phyloP scores from a whole-genome alignment of 768 basidiomycete genomes.

The Phanerochaete sordida region DNA sequence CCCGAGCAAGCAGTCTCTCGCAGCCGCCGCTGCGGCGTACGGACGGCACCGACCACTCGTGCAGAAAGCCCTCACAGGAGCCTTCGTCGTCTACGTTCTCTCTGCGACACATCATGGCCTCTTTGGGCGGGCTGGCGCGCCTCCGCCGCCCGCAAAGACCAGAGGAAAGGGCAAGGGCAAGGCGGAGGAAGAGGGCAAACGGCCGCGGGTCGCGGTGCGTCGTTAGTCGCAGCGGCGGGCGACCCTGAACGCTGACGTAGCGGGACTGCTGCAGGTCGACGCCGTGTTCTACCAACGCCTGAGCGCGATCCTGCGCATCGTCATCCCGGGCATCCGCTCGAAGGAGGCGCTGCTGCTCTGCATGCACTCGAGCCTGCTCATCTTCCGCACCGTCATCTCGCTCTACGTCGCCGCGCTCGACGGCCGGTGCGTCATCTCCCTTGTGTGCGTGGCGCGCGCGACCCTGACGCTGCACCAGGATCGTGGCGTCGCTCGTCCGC shows the following conservation, averaged over 20 bases:
- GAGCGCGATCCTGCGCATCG: slow-evolving; percentile 72
- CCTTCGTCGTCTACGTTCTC: slow-evolving; percentile 72
- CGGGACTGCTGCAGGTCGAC: slow-evolving; percentile 69
- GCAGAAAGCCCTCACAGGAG: slow-evolving; percentile 65
- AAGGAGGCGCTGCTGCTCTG: slow-evolving; percentile 85
- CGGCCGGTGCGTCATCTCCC: slow-evolving; percentile 54
- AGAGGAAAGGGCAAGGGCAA: slow-evolving; percentile 31
- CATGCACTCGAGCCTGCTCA: slow-evolving; percentile 85
- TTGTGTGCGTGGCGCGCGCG: neutral
- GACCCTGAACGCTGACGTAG: neutral
- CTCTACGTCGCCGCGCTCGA: slow-evolving; percentile 93
- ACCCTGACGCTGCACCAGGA: slow-evolving; percentile 42
- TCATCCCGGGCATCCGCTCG: slow-evolving; percentile 80
- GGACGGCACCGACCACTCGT: slow-evolving; percentile 61
- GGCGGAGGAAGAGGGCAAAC: slow-evolving; percentile 30
- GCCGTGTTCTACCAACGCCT: slow-evolving; percentile 86
- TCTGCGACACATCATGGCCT: slow-evolving; percentile 59
- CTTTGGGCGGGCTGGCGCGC: slow-evolving; percentile 36
- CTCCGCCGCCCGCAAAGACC: slow-evolving; percentile 35
- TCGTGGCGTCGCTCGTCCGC: slow-evolving; percentile 92
- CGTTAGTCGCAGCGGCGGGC: neutral
- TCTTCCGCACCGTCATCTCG: slow-evolving; percentile 88
- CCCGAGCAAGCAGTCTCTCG: slow-evolving; percentile 33
- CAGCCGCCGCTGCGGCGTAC: slow-evolving; percentile 51
- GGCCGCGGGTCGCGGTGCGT: slow-evolving; percentile 67